phyloP scores from a whole-genome alignment of 306 rosid species.

The Elaeagnus macrophylla region DNA sequence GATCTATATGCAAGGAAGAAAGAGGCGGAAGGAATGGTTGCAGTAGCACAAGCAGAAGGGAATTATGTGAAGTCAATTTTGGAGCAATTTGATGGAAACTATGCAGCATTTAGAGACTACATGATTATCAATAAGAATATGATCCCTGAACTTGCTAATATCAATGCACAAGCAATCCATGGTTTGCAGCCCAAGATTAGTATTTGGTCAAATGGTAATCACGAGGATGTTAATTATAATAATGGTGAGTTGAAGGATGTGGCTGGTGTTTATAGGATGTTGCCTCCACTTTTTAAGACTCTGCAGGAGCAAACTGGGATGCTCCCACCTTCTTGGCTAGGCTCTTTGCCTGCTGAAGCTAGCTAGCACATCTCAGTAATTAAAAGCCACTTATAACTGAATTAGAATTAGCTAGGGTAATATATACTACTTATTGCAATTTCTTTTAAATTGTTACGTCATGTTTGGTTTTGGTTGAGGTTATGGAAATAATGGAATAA shows the following conservation, averaged over 20 bases:
- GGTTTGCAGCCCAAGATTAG: slow-evolving; percentile 32
- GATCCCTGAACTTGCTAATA: slow-evolving; percentile 27
- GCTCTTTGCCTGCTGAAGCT: slow-evolving; percentile 13
- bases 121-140: slow-evolving; percentile 24
- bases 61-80: slow-evolving; percentile 17
- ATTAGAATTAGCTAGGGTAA: no score
- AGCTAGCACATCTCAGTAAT: no score
- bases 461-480: no score
- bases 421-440: no score
- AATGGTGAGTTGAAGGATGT: slow-evolving; percentile 8
- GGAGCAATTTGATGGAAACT: slow-evolving; percentile 19
- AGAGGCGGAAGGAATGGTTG: slow-evolving; percentile 29
- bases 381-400: no score
- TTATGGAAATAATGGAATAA: no score
- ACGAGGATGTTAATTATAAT: neutral
- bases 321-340: slow-evolving; percentile 32
- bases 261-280: slow-evolving; percentile 20
- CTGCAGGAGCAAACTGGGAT: slow-evolving; percentile 37
- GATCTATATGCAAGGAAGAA: slow-evolving; percentile 30
- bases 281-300: slow-evolving; percentile 28
- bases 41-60: slow-evolving; percentile 29
- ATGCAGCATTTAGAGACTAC: slow-evolving; percentile 22
- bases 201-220: slow-evolving; percentile 18
- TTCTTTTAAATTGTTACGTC: no score
- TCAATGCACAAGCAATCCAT: slow-evolving; percentile 23